Conservation (phyloP, 169 alveolate species). For the Eimeria acervulina region DNA sequence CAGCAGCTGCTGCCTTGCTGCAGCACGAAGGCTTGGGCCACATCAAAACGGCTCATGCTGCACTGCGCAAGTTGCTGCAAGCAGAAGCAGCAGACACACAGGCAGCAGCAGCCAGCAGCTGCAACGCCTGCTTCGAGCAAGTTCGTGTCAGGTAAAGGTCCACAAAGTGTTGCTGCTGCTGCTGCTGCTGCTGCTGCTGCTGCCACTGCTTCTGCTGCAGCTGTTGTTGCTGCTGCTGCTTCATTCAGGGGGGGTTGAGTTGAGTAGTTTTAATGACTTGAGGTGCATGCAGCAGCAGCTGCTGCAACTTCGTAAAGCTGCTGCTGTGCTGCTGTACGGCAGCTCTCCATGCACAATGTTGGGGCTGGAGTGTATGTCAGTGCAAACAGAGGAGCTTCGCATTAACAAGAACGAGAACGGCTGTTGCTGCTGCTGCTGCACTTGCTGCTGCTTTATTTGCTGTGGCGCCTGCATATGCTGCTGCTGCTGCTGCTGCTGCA, state of each 20-base stretch:
- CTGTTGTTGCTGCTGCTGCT: no score
- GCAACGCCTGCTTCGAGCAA: slow-evolving; percentile 22
- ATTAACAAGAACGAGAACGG: no score
- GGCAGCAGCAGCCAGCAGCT: neutral
- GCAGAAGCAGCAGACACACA: neutral
- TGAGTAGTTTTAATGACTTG: no score
- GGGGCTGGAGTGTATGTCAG: neutral
- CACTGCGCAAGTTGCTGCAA: slow-evolving; percentile 2
- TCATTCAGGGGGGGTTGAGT: no score
- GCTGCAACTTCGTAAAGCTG: no score
- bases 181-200: no score
- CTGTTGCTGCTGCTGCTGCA: neutral
- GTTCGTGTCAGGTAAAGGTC: slow-evolving; percentile 1
- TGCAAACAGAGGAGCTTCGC: neutral
- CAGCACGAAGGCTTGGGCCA: slow-evolving; percentile 32
- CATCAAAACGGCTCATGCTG: slow-evolving; percentile 50
- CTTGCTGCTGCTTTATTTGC: neutral
- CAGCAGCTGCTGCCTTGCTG: slow-evolving; percentile 2
- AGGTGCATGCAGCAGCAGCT: no score
- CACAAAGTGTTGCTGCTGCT: no score
- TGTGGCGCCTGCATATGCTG: neutral
- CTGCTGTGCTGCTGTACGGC: no score
- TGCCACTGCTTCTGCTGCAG: no score
- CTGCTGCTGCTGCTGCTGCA: slow-evolving; percentile 33
- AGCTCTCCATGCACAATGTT: no score